Percentiles rank a stretch among this genome's conserved stretches.
These are phyloP conservation scores for Emergomyces africanus DNA, from an alignment of 2,329 filamentous ascomycete genomes.

Conservation along the genomic window DNA sequence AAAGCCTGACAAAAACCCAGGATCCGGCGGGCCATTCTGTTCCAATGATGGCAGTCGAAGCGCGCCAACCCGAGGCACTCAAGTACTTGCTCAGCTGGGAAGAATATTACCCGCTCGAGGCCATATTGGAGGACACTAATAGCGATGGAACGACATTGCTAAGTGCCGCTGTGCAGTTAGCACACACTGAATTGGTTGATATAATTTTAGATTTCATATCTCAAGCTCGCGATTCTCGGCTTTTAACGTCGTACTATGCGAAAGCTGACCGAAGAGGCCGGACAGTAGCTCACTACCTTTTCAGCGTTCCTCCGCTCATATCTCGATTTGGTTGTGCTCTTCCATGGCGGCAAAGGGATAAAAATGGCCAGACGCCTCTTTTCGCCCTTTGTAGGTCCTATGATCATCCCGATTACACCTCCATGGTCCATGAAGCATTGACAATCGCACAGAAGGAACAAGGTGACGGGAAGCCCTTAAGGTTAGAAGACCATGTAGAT, in stretches of 20 bases:
- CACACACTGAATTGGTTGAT: slow-evolving; percentile 60
- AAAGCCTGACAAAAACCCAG: slow-evolving; percentile 45
- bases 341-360: slow-evolving; percentile 83
- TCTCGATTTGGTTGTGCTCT: slow-evolving; percentile 60
- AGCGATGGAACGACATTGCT: slow-evolving; percentile 82
- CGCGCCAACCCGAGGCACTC: slow-evolving; percentile 57
- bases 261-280: slow-evolving; percentile 73
- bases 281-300: slow-evolving; percentile 90
- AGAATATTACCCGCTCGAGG: slow-evolving; percentile 58
- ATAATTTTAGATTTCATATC: slow-evolving; percentile 61
- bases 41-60: slow-evolving; percentile 72
- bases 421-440: slow-evolving; percentile 77
- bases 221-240: slow-evolving; percentile 40
- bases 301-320: slow-evolving; percentile 77
- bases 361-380: slow-evolving; percentile 93
- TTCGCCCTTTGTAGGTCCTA: slow-evolving; percentile 94
- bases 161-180: slow-evolving; percentile 80
- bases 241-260: slow-evolving; percentile 55
- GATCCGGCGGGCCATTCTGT: slow-evolving; percentile 66
- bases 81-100: slow-evolving; percentile 66
- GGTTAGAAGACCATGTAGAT: slow-evolving; percentile 87
- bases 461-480: slow-evolving; percentile 63
- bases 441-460: slow-evolving; percentile 61
- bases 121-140: slow-evolving; percentile 71
- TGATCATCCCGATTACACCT: slow-evolving; percentile 73